phyloP scores from a whole-genome alignment of 1,284 basidiomycete species.

The Ceratobasidium sp. region DNA sequence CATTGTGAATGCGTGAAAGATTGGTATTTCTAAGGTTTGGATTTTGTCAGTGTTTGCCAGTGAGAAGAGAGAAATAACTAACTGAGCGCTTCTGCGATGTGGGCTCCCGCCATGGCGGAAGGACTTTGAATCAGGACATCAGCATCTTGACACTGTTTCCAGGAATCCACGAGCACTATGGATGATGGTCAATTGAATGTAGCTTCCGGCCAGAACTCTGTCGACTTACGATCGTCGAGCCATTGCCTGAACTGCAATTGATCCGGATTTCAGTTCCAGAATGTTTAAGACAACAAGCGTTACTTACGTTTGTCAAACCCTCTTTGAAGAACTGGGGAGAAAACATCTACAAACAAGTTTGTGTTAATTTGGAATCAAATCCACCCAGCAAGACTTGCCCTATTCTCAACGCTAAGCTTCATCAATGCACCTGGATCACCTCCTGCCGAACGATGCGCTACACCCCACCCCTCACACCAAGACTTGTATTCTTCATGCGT shows the following conservation, averaged over 20 bases:
- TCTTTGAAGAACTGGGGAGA: conserved; percentile 84
- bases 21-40: conserved; percentile 58
- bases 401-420: conserved; percentile 60
- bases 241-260: conserved; percentile 67
- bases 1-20: conserved; percentile 80
- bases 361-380: neutral
- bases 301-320: conserved; percentile 62
- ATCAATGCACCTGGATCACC: conserved; percentile 80
- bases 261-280: neutral
- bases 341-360: conserved; percentile 66
- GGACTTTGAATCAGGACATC: conserved; percentile 75
- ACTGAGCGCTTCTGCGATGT: conserved; percentile 81
- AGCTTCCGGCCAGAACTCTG: neutral
- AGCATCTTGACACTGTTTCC: conserved; percentile 73
- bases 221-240: conserved; percentile 70
- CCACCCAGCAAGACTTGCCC: conserved; percentile 1
- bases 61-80: conserved; percentile 42
- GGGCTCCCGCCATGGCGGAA: conserved; percentile 80
- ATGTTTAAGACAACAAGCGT: neutral
- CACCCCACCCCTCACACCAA: conserved; percentile 69
- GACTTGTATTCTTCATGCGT: conserved; percentile 69
- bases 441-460: conserved; percentile 73
- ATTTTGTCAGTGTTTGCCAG: neutral
- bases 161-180: conserved; percentile 69
- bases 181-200: neutral